Evolutionary conservation across 768 basidiomycete species (phyloP), one percentile per base, ranked within the genome.

Genomic region (Coprinopsis sp.): DNA sequence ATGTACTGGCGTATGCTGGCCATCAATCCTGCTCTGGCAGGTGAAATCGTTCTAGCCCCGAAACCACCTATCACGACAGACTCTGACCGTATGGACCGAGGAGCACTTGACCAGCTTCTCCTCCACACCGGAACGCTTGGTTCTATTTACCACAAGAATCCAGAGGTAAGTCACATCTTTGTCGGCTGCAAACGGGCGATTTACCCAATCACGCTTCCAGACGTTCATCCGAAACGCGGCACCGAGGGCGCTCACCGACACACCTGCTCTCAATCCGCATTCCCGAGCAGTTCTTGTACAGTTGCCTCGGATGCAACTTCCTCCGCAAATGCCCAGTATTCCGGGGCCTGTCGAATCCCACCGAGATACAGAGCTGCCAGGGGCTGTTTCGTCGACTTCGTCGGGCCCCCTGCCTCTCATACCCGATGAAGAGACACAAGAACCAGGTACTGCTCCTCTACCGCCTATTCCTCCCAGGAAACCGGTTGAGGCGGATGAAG

Each of bases 1-100:
- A 98, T 99, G 88, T 99, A 98, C 68, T 99, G 96, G 96, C 83
- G 96, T 30, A 76, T 99, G 68, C 77, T 98, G 36, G 94, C 95
- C 7, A 85, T 92, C 57, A 92, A 96, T 60, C 92, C 94, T 2
- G 69, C 83, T 6, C 84, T 85, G 0, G 94, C 96, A 6, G 79
- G 84, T 30, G 87, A 91, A 53, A 87, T 98, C 52, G 94, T 98
- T 28, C 74, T 98, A 16, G 76, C 90, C 13, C 91, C 93, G 55
- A 96, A 96, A 58, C 96, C 96, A 24, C 75, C 92, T 2, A 98
- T 99, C 53, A 94, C 92, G n/a, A 98, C 91, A 2, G 95, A 98
- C 62, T 91, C 93, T 3, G 96, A 99, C 59, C 74, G 91, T 45
- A 96, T 99, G 91, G 95, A 98, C 58, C 81, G 94, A 56, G 91